These are phyloP conservation scores for Venturia nashicola DNA, from an alignment of 2,329 filamentous ascomycete species.

Conservation along the genomic window DNA sequence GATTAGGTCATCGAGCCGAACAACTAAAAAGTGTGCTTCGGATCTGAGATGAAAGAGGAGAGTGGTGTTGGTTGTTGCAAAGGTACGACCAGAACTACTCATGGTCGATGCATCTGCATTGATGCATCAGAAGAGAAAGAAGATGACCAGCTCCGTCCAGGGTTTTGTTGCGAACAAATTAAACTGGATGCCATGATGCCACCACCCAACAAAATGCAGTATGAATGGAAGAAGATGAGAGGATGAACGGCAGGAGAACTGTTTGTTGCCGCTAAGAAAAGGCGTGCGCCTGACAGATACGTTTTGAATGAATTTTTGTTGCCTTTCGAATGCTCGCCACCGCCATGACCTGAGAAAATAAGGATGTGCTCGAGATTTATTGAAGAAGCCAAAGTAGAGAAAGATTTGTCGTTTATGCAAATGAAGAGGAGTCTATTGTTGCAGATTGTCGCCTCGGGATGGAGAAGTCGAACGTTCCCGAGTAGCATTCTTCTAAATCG, in stretches of 20 bases:
- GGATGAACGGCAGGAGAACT: neutral
- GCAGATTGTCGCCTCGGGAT: neutral
- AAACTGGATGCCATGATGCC: neutral
- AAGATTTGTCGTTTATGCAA: neutral
- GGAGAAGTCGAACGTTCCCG: neutral
- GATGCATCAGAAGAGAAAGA: neutral
- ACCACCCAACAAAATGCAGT: neutral
- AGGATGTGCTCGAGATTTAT: neutral
- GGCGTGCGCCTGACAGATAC: neutral
- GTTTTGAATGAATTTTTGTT: neutral
- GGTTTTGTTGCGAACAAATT: neutral
- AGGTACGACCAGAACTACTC: neutral
- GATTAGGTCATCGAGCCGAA: neutral
- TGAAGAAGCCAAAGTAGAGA: neutral
- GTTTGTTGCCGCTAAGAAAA: neutral
- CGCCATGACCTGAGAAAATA: neutral
- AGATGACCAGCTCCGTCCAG: neutral
- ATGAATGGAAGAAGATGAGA: neutral
- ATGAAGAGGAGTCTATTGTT: neutral
- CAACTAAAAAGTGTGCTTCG: neutral
- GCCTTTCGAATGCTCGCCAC: neutral
- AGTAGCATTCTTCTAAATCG: neutral
- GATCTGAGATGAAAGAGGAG: neutral
- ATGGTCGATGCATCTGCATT: neutral
- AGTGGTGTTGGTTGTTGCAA: neutral